A percentile compares a stretch with the other conserved stretches of the same genome.
Conservation (phyloP, 2,329 filamentous ascomycete species). For the Microdochium bolleyi region DNA sequence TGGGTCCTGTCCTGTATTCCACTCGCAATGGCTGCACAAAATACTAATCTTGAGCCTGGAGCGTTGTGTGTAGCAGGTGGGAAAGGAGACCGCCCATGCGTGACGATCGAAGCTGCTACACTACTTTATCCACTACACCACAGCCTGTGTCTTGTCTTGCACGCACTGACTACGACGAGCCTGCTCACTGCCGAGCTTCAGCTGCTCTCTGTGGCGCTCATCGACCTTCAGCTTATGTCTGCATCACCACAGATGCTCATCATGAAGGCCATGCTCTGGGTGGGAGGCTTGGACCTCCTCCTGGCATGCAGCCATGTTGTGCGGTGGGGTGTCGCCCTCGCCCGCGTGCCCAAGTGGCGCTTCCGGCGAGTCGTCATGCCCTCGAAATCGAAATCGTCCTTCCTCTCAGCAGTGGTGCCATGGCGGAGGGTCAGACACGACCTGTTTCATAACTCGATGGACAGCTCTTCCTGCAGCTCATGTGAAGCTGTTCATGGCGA, state of each 20-base stretch:
- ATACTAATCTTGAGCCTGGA: slow-evolving; percentile 16
- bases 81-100: slow-evolving; percentile 3
- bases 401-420: slow-evolving; percentile 31
- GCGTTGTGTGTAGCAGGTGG: not conserved
- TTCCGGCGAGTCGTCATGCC: slow-evolving; percentile 51
- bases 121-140: slow-evolving; percentile 80
- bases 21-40: slow-evolving; percentile 38
- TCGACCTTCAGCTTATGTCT: slow-evolving; percentile 73
- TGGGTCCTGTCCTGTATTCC: slow-evolving; percentile 73
- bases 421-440: slow-evolving; percentile 38
- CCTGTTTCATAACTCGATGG: slow-evolving; percentile 19
- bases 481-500: slow-evolving; percentile 20
- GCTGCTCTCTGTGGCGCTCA: slow-evolving; percentile 71
- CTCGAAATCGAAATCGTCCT: slow-evolving; percentile 23
- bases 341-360: slow-evolving; percentile 85
- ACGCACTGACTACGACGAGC: slow-evolving; percentile 81
- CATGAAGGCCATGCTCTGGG: slow-evolving; percentile 77
- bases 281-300: slow-evolving; percentile 70
- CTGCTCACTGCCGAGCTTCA: slow-evolving; percentile 82
- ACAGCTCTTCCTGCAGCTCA: slow-evolving; percentile 22
- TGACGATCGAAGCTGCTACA: slow-evolving; percentile 50
- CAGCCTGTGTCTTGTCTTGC: slow-evolving; percentile 63
- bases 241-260: slow-evolving; percentile 77
- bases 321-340: slow-evolving; percentile 75
- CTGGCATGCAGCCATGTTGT: slow-evolving; percentile 67